phyloP scores from a whole-genome alignment of 2,329 filamentous ascomycete genomes.

The Colletotrichum plurivorum region DNA sequence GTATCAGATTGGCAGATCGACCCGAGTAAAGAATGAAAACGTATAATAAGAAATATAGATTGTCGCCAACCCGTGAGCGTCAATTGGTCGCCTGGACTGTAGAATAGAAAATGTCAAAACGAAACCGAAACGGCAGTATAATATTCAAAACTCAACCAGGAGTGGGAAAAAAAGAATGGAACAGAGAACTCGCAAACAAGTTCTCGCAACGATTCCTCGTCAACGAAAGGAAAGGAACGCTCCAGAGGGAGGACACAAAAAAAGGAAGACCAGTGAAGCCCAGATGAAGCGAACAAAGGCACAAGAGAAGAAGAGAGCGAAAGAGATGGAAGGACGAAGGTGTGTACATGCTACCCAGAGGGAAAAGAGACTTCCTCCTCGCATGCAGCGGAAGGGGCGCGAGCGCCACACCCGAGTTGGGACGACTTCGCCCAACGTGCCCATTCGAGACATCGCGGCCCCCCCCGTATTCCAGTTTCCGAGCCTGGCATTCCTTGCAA shows the following conservation, averaged over 20 bases:
- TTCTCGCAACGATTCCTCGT: slow-evolving; percentile 17
- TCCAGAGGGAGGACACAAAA: neutral
- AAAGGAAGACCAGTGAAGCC: slow-evolving; percentile 24
- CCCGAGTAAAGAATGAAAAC: slow-evolving; percentile 12
- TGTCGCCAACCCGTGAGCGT: neutral
- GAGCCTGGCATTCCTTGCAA: slow-evolving; percentile 22
- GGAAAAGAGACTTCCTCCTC: slow-evolving; percentile 8
- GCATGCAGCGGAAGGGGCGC: slow-evolving; percentile 7
- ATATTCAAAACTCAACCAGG: slow-evolving; percentile 27
- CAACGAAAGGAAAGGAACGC: slow-evolving; percentile 34
- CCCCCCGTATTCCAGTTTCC: slow-evolving; percentile 29
- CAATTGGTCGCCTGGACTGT: slow-evolving; percentile 28
- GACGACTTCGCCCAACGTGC: slow-evolving; percentile 24
- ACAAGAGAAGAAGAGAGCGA: slow-evolving; percentile 14
- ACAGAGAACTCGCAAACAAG: slow-evolving; percentile 28
- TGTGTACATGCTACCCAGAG: slow-evolving; percentile 13
- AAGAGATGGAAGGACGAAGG: slow-evolving; percentile 16
- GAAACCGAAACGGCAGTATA: neutral
- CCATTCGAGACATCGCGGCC: slow-evolving; percentile 8
- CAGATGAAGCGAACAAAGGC: slow-evolving; percentile 28
- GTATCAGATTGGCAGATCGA: neutral
- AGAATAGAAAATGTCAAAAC: slow-evolving; percentile 6
- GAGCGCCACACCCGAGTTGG: slow-evolving; percentile 16
- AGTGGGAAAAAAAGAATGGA: slow-evolving; percentile 36
- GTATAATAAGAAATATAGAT: too few species aligned